A percentile compares a stretch with the other conserved stretches of the same genome.
phyloP scores from a whole-genome alignment of 345 rosid species.

The Melaleuca quinquenervia region DNA sequence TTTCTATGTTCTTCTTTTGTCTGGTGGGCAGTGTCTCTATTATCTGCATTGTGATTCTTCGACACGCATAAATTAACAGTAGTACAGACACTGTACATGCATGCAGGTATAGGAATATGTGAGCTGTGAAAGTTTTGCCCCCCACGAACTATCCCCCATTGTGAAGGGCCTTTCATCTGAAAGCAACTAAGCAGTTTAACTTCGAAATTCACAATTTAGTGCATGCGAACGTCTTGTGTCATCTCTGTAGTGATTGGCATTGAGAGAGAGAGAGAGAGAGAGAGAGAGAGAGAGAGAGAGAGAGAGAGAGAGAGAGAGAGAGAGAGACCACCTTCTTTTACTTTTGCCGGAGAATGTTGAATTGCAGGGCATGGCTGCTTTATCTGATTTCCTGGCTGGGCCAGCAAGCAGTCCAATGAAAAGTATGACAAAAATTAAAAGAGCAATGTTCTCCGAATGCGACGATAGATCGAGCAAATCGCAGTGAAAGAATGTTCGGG shows the following conservation, averaged over 20 bases:
- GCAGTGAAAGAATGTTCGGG: neutral
- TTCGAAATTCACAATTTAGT: neutral
- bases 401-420: neutral
- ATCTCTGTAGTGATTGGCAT: neutral
- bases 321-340: neutral
- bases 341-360: neutral
- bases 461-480: neutral
- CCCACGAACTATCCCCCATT: neutral
- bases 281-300: neutral
- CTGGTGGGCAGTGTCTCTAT: neutral
- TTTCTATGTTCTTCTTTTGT: neutral
- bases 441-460: neutral
- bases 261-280: neutral
- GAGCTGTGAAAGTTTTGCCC: neutral
- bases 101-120: neutral
- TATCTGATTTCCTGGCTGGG: neutral
- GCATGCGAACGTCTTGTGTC: neutral
- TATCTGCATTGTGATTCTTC: neutral
- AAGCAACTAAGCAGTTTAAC: neutral
- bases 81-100: neutral
- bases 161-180: neutral
- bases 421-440: neutral
- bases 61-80: neutral
- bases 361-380: neutral
- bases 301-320: neutral